These are phyloP conservation scores for Orbilia oligospora DNA, from an alignment of 2,329 filamentous ascomycete genomes.

Conservation along the genomic window DNA sequence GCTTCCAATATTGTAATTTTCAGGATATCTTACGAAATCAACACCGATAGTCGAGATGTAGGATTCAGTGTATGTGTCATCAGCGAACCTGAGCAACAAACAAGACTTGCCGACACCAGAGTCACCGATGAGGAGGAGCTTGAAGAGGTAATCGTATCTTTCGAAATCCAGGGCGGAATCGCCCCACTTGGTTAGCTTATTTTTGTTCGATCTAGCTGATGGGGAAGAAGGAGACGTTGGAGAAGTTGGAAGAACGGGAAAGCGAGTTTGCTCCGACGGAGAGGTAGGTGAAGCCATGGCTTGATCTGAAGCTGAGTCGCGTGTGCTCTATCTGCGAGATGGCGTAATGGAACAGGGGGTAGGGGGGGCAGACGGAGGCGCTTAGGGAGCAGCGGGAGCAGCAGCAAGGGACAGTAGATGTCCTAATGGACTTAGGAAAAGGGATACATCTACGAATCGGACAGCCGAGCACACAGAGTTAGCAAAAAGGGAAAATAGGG, in stretches of 20 bases:
- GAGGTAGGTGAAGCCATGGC: slow-evolving; percentile 49
- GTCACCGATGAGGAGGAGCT: slow-evolving; percentile 99
- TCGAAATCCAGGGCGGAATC: slow-evolving; percentile 45
- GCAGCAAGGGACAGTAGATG: slow-evolving; percentile 33
- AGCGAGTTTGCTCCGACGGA: slow-evolving; percentile 47
- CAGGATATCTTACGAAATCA: slow-evolving; percentile 84
- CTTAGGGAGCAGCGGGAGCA: slow-evolving; percentile 18
- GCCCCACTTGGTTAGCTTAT: slow-evolving; percentile 41
- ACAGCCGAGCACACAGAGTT: slow-evolving; percentile 19
- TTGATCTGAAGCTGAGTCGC: slow-evolving; percentile 31
- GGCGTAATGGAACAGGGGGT: slow-evolving; percentile 30
- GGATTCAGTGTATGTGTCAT: slow-evolving; percentile 99
- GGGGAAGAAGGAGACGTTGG: slow-evolving; percentile 29
- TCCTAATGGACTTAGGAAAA: slow-evolving; percentile 42
- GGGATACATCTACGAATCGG: slow-evolving; percentile 49
- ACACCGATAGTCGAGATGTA: slow-evolving; percentile 99
- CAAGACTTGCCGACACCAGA: slow-evolving; percentile 99
- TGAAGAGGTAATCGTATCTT: slow-evolving; percentile 99
- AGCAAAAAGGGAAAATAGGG: slow-evolving; percentile 18
- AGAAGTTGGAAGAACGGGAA: slow-evolving; percentile 46
- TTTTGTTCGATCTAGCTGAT: slow-evolving; percentile 7
- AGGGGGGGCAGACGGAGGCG: slow-evolving; percentile 4
- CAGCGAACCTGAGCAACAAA: slow-evolving; percentile 95
- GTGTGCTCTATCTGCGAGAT: slow-evolving; percentile 34
- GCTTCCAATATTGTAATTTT: not conserved